Evolutionary conservation across 1,284 basidiomycete genomes (phyloP), one percentile per base, ranked within the genome.

Genomic region (Cystobasidiaceae sp.): DNA sequence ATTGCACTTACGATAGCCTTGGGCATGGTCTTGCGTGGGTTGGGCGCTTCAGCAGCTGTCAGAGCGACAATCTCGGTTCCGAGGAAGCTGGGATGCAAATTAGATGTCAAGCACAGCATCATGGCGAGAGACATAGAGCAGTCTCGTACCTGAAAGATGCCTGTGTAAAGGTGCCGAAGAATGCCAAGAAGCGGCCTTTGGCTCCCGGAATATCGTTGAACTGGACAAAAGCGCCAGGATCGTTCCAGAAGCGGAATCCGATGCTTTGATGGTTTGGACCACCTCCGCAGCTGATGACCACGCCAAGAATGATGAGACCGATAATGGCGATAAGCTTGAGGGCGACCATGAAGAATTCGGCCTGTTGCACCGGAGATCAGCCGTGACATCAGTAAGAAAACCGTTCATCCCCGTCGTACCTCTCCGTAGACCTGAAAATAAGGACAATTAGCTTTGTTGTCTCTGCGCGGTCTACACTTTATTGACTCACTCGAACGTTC

Each of bases 101-200:
- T 11, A 39, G 11, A 39, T 39, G 11, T 11, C 11, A 11, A n/a
- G n/a, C n/a, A n/a, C 11, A n/a, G n/a, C 37, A 39, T 39, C 11
- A 39, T n/a, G n/a, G n/a, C 11, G 11, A 39, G 11, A 39, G 37
- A 11, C n/a, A 11, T 39, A 11, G 11, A 11, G 11, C n/a, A 11
- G 30, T 82, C 67, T 85, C 84, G 79, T 86, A 92, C 13, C 86
- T 87, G 80, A 93, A 93, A 1, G 88, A 88, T 8, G 89, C 89
- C 43, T 71, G 68, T 28, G 67, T 68, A 34, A 72, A 56, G 25
- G 71, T 67, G 4, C 46, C n/a, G 48, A 48, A 57, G 72, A 63
- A 71, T 19, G 70, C 72, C 25, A 71, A 50, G 69, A 74, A 72
- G n/a, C 73, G 67, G 19, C 70, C 68, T 5, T 41, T 34, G 3